A percentile compares a stretch with the other conserved stretches of the same genome.
These are phyloP conservation scores for Solanum okadae DNA, from an alignment of 257 asterid genomes.

Conservation along the genomic window DNA sequence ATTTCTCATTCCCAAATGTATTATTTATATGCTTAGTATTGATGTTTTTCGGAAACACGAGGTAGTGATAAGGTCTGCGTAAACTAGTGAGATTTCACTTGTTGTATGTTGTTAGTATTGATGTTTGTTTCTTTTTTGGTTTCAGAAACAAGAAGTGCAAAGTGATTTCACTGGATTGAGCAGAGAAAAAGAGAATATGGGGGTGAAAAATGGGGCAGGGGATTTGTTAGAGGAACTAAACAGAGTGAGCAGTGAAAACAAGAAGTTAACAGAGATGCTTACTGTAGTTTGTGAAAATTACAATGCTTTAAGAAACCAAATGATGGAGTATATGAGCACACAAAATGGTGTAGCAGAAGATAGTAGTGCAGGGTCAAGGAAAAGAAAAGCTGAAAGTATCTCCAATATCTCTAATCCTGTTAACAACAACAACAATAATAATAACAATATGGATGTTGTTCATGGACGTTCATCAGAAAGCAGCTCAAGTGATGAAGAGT, in stretches of 20 bases:
- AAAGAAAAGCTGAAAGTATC: conserved; percentile 51
- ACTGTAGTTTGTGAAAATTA: conserved; percentile 73
- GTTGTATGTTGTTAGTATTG: background rate
- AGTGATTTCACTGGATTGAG: conserved; percentile 47
- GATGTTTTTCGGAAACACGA: background rate
- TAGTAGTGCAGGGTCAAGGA: conserved; percentile 27
- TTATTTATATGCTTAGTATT: background rate
- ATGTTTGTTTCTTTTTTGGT: background rate
- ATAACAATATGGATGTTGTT: background rate
- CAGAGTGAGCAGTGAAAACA: conserved; percentile 75
- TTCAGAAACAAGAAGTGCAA: conserved; percentile 59
- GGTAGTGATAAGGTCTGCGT: background rate
- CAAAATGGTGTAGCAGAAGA: background rate
- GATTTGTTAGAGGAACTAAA: conserved; percentile 66
- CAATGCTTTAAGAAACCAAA: conserved; percentile 42
- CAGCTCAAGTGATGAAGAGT: conserved; percentile 76
- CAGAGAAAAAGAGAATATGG: conserved; percentile 1
- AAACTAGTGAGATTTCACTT: too few species aligned
- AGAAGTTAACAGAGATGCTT: conserved; percentile 60
- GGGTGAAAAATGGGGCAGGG: conserved; percentile 38
- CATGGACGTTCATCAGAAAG: conserved; percentile 33
- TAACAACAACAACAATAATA: conserved; percentile 3
- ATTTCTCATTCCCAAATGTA: background rate
- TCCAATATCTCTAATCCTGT: background rate
- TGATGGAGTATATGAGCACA: conserved; percentile 45